phyloP scores from a whole-genome alignment of 192 early-diverging fungal genomes.

The Allomyces macrogynus region DNA sequence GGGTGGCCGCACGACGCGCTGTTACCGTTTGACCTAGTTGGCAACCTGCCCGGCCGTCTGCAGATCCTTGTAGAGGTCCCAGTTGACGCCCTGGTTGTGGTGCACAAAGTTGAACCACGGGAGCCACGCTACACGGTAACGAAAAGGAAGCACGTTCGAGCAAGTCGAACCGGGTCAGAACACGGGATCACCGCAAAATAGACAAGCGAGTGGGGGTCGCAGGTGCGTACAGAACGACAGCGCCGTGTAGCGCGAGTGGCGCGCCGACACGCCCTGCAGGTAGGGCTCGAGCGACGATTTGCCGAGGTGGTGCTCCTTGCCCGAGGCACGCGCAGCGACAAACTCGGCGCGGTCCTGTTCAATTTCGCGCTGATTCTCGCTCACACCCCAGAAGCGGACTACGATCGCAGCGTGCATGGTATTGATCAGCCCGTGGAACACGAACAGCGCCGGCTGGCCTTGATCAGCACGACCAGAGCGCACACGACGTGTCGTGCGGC shows the following conservation, averaged over 20 bases:
- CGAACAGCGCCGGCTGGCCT: too few species aligned
- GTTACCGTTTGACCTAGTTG: too few species aligned
- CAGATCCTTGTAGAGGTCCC: neutral
- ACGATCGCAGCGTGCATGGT: neutral
- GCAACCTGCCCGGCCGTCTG: too few species aligned
- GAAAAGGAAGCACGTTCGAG: neutral
- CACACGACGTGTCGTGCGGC: too few species aligned
- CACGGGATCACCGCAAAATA: neutral
- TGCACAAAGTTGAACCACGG: neutral
- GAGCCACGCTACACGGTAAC: neutral
- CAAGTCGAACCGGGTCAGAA: neutral
- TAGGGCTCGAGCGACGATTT: neutral
- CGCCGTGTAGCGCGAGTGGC: slow-evolving; percentile 1
- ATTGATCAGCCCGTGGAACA: neutral
- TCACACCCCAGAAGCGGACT: neutral
- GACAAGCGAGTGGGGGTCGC: neutral
- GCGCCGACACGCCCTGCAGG: slow-evolving; percentile 1
- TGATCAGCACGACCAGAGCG: too few species aligned
- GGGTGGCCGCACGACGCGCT: too few species aligned
- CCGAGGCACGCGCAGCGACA: neutral
- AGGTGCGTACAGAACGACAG: neutral
- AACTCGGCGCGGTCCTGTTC: neutral
- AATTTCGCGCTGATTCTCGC: neutral
- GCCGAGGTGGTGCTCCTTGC: neutral
- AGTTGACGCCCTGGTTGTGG: slow-evolving; percentile 1